Evolutionary conservation across 768 basidiomycete genomes (phyloP).

Genomic region (Pulveroboletus sp.): DNA sequence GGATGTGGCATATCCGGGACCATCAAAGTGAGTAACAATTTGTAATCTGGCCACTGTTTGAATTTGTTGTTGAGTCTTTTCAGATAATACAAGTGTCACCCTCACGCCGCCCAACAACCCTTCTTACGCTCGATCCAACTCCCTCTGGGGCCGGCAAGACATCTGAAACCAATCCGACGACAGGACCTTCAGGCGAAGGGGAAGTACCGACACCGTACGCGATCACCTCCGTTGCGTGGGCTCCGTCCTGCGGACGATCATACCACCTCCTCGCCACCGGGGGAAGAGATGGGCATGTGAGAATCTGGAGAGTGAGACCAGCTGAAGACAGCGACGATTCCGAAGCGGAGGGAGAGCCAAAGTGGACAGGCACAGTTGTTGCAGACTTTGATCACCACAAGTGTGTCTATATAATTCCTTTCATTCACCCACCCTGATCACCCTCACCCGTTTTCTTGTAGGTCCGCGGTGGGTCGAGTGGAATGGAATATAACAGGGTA

Average conservation of each 20-base stretch:
- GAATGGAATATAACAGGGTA: slow-evolving; percentile 95
- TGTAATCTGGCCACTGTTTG: background rate
- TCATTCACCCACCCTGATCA: slow-evolving; percentile 6
- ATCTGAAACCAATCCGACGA: slow-evolving; percentile 21
- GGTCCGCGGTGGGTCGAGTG: slow-evolving; percentile 75
- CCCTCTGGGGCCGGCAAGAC: slow-evolving; percentile 27
- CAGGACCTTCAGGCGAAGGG: slow-evolving; percentile 26
- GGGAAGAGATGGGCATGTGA: slow-evolving; percentile 77
- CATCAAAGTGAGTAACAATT: slow-evolving; percentile 57
- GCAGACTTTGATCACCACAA: slow-evolving; percentile 88
- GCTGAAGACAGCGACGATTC: slow-evolving; percentile 41
- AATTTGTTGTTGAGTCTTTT: background rate
- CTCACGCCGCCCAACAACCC: slow-evolving; percentile 59
- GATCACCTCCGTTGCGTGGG: slow-evolving; percentile 86
- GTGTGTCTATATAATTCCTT: slow-evolving; percentile 32
- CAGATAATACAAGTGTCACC: slow-evolving; percentile 74
- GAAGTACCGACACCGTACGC: slow-evolving; percentile 49
- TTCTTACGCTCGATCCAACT: slow-evolving; percentile 52
- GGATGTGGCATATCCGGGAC: slow-evolving; percentile 67
- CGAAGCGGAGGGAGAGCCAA: slow-evolving; percentile 40
- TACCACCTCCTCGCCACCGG: slow-evolving; percentile 95
- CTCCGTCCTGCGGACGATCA: slow-evolving; percentile 87
- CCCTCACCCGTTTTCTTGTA: slow-evolving; percentile 29
- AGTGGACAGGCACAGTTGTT: slow-evolving; percentile 73
- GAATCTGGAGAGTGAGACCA: slow-evolving; percentile 85